phyloP scores from a whole-genome alignment of 108 stramenopile species.

The Epipyxis sp. region DNA sequence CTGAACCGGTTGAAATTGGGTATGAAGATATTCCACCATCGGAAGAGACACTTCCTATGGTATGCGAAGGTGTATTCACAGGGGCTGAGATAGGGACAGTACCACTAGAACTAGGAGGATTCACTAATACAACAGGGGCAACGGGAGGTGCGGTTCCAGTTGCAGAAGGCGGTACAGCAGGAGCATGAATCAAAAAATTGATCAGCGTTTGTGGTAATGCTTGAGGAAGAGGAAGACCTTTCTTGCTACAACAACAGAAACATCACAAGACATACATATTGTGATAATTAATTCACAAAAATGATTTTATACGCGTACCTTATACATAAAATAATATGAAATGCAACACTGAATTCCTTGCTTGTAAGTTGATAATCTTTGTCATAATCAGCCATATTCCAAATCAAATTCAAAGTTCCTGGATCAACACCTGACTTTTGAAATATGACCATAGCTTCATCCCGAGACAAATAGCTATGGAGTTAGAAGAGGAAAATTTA shows the following conservation, averaged over 20 bases:
- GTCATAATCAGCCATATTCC: conserved; percentile 11
- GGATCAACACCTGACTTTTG: conserved; percentile 17
- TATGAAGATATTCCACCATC: no score
- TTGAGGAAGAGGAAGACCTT: not conserved
- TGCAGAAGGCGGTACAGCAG: not conserved
- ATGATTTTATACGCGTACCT: no score
- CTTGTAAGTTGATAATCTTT: not conserved
- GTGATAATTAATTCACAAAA: no score
- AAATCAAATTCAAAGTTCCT: not conserved
- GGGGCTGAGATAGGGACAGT: no score
- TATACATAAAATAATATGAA: conserved; percentile 19
- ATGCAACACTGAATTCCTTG: conserved; percentile 22
- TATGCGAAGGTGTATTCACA: no score
- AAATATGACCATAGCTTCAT: not conserved
- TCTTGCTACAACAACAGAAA: conserved; percentile 2
- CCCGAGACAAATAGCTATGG: conserved; percentile 1
- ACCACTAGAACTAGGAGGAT: not conserved
- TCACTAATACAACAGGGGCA: not conserved
- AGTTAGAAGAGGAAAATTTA: no score
- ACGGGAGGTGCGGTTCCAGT: not conserved
- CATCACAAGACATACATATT: not conserved
- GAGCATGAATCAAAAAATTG: not conserved
- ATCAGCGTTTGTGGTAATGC: not conserved
- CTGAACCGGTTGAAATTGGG: no score
- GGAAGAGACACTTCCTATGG: no score